Percentiles rank a stretch among this genome's conserved stretches.
Conservation (phyloP, 768 basidiomycete genomes). For the Leucosporidium scottii region DNA sequence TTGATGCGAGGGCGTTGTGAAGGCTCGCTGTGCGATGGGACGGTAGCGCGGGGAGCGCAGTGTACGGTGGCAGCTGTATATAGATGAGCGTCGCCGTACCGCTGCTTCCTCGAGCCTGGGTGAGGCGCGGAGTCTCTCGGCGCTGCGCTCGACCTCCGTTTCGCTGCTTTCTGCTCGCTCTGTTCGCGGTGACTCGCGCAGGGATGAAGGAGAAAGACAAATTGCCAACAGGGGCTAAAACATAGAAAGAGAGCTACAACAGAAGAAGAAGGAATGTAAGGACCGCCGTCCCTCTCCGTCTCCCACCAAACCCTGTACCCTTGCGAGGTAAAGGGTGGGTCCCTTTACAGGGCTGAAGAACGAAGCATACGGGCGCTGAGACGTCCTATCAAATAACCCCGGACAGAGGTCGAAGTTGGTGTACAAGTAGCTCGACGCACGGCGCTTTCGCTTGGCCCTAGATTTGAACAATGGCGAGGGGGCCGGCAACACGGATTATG, state of each 20-base stretch:
- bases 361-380: neutral
- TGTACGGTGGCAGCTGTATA: too few relatives aligned
- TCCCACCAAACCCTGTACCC: neutral
- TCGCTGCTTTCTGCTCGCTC: too few relatives aligned
- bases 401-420: neutral
- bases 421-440: neutral
- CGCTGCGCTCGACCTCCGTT: too few relatives aligned
- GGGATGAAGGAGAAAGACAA: too few relatives aligned
- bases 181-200: too few relatives aligned
- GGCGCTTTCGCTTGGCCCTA: neutral
- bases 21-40: too few relatives aligned
- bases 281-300: conserved; percentile 1
- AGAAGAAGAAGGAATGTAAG: neutral
- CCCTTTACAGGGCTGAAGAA: too few relatives aligned
- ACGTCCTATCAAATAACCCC: neutral
- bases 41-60: too few relatives aligned
- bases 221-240: neutral
- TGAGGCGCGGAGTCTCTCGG: too few relatives aligned
- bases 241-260: neutral
- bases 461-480: neutral
- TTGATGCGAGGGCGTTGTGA: too few relatives aligned
- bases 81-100: too few relatives aligned
- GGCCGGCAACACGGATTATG: conserved; percentile 4
- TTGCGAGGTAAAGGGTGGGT: neutral
- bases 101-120: too few relatives aligned